phyloP scores from a whole-genome alignment of 176 grass and related monocot species.

The Oropetium thomaeum region DNA sequence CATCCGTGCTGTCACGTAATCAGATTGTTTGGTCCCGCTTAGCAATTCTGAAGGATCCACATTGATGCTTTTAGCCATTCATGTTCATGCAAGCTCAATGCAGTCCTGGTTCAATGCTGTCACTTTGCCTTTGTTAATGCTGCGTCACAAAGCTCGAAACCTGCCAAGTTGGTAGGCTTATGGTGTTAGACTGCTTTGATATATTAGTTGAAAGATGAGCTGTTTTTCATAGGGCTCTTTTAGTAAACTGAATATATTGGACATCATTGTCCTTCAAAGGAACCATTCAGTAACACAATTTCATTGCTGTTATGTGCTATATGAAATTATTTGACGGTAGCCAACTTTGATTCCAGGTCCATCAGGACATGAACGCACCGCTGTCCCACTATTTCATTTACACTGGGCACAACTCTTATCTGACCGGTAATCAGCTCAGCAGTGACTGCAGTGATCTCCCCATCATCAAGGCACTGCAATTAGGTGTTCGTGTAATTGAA shows the following conservation, averaged over 20 bases:
- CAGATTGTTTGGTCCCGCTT: not conserved
- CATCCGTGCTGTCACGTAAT: conserved; percentile 7
- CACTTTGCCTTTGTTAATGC: not conserved
- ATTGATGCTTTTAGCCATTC: not conserved
- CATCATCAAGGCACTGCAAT: conserved; percentile 89
- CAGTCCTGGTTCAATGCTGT: not conserved
- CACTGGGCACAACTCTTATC: conserved; percentile 94
- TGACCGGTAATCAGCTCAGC: conserved; percentile 97
- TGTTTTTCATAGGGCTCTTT: not conserved
- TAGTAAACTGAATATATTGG: not conserved
- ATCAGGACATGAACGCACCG: conserved; percentile 89
- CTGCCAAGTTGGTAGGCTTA: conserved; percentile 6
- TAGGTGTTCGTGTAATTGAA: conserved; percentile 93
- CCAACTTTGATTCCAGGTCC: conserved; percentile 53
- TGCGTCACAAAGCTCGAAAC: not conserved
- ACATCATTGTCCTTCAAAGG: not conserved
- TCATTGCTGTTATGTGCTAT: conserved; percentile 10
- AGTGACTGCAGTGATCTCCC: conserved; percentile 95
- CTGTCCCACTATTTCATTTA: conserved; percentile 94
- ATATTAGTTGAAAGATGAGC: not conserved
- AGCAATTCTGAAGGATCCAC: not conserved
- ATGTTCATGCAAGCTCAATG: not conserved
- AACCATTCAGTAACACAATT: not conserved
- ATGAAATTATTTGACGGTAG: conserved; percentile 11
- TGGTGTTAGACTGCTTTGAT: not conserved